A percentile compares a stretch with the other conserved stretches of the same genome.
phyloP scores from a whole-genome alignment of 148 eudicot species.

The Nepenthes gracilis region DNA sequence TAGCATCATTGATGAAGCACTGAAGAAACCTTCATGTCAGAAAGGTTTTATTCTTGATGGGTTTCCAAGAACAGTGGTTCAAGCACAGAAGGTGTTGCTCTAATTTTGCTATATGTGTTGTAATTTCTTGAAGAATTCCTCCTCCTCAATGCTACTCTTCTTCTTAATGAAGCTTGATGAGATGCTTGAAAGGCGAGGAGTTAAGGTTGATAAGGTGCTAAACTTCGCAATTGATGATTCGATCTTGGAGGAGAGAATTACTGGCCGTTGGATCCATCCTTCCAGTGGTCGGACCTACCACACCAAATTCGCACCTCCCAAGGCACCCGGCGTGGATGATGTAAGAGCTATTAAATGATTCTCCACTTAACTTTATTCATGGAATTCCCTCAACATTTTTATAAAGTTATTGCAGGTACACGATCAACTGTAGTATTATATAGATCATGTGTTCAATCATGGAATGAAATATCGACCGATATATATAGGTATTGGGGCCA shows the following conservation, averaged over 20 bases:
- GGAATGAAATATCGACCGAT: no score
- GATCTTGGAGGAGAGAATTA: conserved; percentile 83
- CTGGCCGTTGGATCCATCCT: conserved; percentile 88
- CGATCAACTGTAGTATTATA: no score
- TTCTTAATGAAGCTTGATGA: conserved; percentile 68
- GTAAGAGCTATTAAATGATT: conserved; percentile 22
- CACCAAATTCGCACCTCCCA: conserved; percentile 85
- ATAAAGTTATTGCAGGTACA: no score
- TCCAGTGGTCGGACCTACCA: conserved; percentile 87
- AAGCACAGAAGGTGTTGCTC: conserved; percentile 63
- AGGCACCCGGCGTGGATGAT: conserved; percentile 74
- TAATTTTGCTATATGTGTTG: background rate
- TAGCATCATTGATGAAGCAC: conserved; percentile 84
- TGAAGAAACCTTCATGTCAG: conserved; percentile 85
- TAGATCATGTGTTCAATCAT: no score
- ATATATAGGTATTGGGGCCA: no score
- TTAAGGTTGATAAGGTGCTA: conserved; percentile 73
- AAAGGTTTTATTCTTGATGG: conserved; percentile 98
- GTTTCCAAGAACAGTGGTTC: conserved; percentile 89
- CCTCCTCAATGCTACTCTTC: background rate
- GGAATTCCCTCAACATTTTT: no score
- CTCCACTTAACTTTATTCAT: no score
- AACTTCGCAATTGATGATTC: conserved; percentile 87
- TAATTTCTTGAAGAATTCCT: background rate
- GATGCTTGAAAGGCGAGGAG: conserved; percentile 79